Conservation (phyloP, 371 early-diverging fungal genomes). For the Mucor indicus region DNA sequence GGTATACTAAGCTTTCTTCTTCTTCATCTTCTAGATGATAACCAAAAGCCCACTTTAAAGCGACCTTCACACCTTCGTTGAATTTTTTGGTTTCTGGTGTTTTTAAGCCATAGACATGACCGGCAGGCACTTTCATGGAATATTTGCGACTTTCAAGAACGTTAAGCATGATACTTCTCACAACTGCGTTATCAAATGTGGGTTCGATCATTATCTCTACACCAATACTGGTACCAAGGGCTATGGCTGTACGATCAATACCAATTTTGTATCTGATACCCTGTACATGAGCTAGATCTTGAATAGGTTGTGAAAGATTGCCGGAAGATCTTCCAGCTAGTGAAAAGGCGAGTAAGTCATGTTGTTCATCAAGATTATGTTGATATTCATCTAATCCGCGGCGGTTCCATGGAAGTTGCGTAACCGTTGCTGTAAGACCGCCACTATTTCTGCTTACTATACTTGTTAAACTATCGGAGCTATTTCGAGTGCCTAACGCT, state of each 20-base stretch:
- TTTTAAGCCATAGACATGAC: constrained; percentile 4
- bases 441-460: not conserved
- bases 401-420: constrained; percentile 11
- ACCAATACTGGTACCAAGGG: constrained; percentile 39
- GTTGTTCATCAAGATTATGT: constrained; percentile 32
- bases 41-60: constrained; percentile 41
- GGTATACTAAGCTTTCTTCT: not conserved
- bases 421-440: not conserved
- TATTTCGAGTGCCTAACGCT: not conserved
- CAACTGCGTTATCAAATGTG: constrained; percentile 7
- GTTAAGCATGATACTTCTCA: constrained; percentile 18
- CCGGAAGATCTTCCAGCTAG: constrained; percentile 26
- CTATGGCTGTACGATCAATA: constrained; percentile 41
- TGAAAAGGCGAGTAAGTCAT: constrained; percentile 30
- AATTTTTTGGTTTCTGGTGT: constrained; percentile 13
- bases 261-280: constrained; percentile 33
- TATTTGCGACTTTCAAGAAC: constrained; percentile 25
- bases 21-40: constrained; percentile 20
- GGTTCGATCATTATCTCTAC: constrained; percentile 35
- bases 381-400: constrained; percentile 11
- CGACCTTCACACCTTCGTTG: constrained; percentile 18
- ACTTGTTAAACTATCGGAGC: not conserved
- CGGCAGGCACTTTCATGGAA: constrained; percentile 28
- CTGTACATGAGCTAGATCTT: constrained; percentile 1
- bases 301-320: constrained; percentile 10